A percentile compares a stretch with the other conserved stretches of the same genome.
Conservation (phyloP, 1,139 yeast species). For the Kurtzmaniella quercitrusa region DNA sequence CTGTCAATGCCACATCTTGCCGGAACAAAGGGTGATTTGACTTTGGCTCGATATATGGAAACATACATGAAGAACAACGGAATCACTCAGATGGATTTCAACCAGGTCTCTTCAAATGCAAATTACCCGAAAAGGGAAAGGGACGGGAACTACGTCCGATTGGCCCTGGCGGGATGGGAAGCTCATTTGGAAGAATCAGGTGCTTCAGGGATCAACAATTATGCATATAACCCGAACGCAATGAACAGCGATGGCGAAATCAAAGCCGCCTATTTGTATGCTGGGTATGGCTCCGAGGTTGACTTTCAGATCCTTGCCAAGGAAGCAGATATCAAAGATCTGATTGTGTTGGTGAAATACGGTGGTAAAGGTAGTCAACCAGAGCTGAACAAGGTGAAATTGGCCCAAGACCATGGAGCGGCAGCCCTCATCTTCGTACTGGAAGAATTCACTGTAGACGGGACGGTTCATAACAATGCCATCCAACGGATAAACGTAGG, state of each 20-base stretch:
- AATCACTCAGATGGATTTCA: slow-evolving; percentile 45
- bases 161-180: slow-evolving; percentile 27
- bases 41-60: slow-evolving; percentile 63
- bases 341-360: slow-evolving; percentile 59
- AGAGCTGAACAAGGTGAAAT: slow-evolving; percentile 33
- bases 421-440: slow-evolving; percentile 37
- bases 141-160: slow-evolving; percentile 20
- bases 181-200: slow-evolving; percentile 36
- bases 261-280: slow-evolving; percentile 51
- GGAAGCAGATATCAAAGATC: slow-evolving; percentile 27
- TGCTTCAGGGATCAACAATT: slow-evolving; percentile 24
- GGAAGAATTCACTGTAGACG: slow-evolving; percentile 22
- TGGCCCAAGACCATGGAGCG: slow-evolving; percentile 29
- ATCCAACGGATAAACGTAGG: slow-evolving; percentile 67
- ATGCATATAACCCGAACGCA: slow-evolving; percentile 69
- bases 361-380: slow-evolving; percentile 39
- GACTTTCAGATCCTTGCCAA: slow-evolving; percentile 49
- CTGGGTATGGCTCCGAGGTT: slow-evolving; percentile 54
- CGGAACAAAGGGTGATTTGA: slow-evolving; percentile 81
- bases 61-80: slow-evolving; percentile 56
- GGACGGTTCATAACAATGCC: slow-evolving; percentile 41
- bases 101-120: slow-evolving; percentile 49
- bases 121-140: slow-evolving; percentile 44
- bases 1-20: slow-evolving; percentile 83
- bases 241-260: slow-evolving; percentile 42